A percentile compares a stretch with the other conserved stretches of the same genome.
Evolutionary conservation across 225 moss, liverwort and hornwort species (phyloP).

Genomic region (Antitrichia curtipendula): DNA sequence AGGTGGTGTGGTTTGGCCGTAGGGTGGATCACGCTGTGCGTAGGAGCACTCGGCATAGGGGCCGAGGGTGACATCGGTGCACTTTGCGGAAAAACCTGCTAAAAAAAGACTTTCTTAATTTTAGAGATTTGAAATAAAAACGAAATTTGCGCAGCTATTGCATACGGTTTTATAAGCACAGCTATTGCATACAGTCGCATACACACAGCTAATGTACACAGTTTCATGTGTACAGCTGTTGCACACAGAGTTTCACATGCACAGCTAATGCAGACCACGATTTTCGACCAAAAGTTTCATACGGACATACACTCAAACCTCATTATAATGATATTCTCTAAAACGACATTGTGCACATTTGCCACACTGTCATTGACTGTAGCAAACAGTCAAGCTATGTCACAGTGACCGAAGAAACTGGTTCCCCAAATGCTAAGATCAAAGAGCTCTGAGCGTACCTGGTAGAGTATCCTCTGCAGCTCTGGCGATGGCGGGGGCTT

Average conservation of each 20-base stretch:
- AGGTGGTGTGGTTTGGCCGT: conserved; percentile 23
- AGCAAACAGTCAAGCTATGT: background rate
- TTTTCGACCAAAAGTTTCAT: background rate
- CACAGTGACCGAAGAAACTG: background rate
- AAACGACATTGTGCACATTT: background rate
- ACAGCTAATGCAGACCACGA: background rate
- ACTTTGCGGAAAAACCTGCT: conserved; percentile 29
- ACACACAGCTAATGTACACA: background rate
- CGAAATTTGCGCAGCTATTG: background rate
- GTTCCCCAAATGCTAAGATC: background rate
- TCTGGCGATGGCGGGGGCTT: conserved; percentile 19
- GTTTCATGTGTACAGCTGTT: background rate
- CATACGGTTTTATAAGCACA: background rate
- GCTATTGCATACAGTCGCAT: background rate
- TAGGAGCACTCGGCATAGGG: background rate
- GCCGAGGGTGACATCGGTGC: conserved; percentile 3
- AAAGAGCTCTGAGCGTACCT: background rate
- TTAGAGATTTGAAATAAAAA: background rate
- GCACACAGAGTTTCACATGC: background rate
- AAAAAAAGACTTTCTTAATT: background rate
- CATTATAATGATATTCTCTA: too few relatives aligned
- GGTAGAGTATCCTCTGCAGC: conserved; percentile 21
- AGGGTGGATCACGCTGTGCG: conserved; percentile 15
- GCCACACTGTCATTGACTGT: background rate
- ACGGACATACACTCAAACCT: background rate